Evolutionary conservation across 2,329 filamentous ascomycete species (phyloP).

Genomic region (Fusarium newnesense): DNA sequence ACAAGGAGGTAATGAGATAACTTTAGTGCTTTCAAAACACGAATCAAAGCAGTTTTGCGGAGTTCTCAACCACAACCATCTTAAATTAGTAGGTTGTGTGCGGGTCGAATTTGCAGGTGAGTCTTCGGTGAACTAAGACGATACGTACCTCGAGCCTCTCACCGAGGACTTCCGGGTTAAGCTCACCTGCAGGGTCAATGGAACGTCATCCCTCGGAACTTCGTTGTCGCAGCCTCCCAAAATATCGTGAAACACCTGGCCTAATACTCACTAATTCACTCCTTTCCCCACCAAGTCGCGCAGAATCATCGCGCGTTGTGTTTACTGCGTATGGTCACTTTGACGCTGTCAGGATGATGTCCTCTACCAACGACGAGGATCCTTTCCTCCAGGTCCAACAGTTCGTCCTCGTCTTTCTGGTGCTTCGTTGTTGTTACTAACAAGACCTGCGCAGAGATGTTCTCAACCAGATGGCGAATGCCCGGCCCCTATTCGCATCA

Average conservation of each 20-base stretch:
- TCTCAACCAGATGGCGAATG: constrained; percentile 80
- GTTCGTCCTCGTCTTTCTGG: constrained; percentile 53
- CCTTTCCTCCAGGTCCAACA: constrained; percentile 79
- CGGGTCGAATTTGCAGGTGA: constrained; percentile 43
- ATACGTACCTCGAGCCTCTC: constrained; percentile 32
- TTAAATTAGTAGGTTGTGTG: constrained; percentile 30
- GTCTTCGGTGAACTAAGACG: constrained; percentile 25
- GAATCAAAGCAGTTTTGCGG: not conserved
- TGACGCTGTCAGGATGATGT: constrained; percentile 66
- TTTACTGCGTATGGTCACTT: constrained; percentile 38
- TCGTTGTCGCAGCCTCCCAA: constrained; percentile 37
- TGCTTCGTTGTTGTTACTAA: constrained; percentile 12
- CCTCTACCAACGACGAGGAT: constrained; percentile 73
- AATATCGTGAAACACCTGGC: constrained; percentile 17
- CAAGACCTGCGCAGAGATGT: constrained; percentile 75
- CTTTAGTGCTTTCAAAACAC: not conserved
- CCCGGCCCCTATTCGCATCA: constrained; percentile 89
- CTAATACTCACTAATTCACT: not conserved
- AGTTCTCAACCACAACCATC: constrained; percentile 30
- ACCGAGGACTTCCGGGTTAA: constrained; percentile 27
- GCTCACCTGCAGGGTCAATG: constrained; percentile 27
- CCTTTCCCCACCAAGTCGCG: not conserved
- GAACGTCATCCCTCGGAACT: constrained; percentile 47
- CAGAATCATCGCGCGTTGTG: not conserved
- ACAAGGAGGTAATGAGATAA: too few relatives aligned